Percentiles rank a stretch among this genome's conserved stretches.
Evolutionary conservation across 345 rosid species (phyloP).

Genomic region (Turnera subulata): DNA sequence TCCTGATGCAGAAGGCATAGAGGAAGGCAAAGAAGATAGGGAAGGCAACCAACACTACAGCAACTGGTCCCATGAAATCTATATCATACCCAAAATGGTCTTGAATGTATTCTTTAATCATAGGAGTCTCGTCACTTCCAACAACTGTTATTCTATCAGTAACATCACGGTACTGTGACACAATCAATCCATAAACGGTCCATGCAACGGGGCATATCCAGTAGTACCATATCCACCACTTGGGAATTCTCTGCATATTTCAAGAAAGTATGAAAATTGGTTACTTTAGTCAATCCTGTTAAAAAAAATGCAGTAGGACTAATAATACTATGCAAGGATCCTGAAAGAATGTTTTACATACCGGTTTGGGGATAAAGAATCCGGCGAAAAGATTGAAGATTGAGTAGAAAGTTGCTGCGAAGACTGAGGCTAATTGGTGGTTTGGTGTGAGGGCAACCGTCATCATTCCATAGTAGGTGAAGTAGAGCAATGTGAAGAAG

Average conservation of each 20-base stretch:
- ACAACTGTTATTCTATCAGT: conserved; percentile 34
- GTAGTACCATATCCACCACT: conserved; percentile 95
- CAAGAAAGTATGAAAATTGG: neutral
- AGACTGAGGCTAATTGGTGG: conserved; percentile 73
- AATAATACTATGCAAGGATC: too few relatives aligned
- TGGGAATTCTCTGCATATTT: conserved; percentile 57
- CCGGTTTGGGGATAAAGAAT: conserved; percentile 83
- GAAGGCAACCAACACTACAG: conserved; percentile 59
- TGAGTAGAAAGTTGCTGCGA: conserved; percentile 65
- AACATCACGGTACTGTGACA: conserved; percentile 70
- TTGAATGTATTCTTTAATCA: conserved; percentile 41
- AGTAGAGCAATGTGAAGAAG: conserved; percentile 89
- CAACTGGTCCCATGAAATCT: conserved; percentile 62
- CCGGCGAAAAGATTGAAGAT: conserved; percentile 86
- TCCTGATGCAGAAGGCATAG: conserved; percentile 64
- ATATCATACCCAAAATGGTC: conserved; percentile 54
- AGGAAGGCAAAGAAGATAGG: conserved; percentile 58
- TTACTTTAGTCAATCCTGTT: neutral
- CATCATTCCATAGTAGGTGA: conserved; percentile 97
- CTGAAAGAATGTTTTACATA: conserved; percentile 16
- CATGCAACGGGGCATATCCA: conserved; percentile 91
- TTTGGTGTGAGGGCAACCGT: conserved; percentile 80
- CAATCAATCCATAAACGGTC: conserved; percentile 51
- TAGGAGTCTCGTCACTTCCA: conserved; percentile 29
- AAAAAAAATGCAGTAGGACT: too few relatives aligned